Conservation (phyloP, 1,139 yeast species). For the Pneumocystis murina region DNA sequence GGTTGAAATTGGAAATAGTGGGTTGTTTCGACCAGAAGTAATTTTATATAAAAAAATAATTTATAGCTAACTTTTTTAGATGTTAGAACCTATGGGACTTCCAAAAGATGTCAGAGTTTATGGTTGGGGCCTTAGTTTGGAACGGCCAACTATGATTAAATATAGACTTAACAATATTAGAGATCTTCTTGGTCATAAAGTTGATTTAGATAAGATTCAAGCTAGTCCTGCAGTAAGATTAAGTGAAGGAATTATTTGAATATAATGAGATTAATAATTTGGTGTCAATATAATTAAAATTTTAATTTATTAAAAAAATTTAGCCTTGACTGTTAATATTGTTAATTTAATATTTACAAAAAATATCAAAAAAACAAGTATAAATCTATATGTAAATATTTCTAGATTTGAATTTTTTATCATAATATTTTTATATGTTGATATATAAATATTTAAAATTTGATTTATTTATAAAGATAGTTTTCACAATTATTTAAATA, state of each 20-base stretch:
- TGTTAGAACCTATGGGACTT: conserved; percentile 95
- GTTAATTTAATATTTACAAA: background rate
- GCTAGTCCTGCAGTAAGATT: conserved; percentile 94
- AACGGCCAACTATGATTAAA: conserved; percentile 98
- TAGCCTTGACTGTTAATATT: background rate
- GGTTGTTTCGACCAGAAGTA: conserved; percentile 92
- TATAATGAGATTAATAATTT: background rate
- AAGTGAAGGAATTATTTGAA: conserved; percentile 34
- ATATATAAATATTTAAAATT: too few relatives aligned
- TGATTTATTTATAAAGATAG: background rate
- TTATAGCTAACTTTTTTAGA: conserved; percentile 21
- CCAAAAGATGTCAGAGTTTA: conserved; percentile 87
- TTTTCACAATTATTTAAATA: too few relatives aligned
- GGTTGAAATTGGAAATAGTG: conserved; percentile 99
- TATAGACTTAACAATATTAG: conserved; percentile 90
- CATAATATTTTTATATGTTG: too few relatives aligned
- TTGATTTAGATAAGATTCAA: conserved; percentile 81
- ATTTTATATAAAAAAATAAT: background rate
- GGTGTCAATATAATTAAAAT: background rate
- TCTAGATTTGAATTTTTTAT: too few relatives aligned
- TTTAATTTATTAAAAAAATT: background rate
- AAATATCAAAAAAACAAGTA: background rate
- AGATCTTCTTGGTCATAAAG: conserved; percentile 90
- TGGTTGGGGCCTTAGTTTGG: conserved; percentile 96
- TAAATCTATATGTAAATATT: background rate